Percentiles rank a stretch among this genome's conserved stretches.
These are phyloP conservation scores for Penicillium sp. DNA, from an alignment of 2,329 filamentous ascomycete species.

Conservation along the genomic window DNA sequence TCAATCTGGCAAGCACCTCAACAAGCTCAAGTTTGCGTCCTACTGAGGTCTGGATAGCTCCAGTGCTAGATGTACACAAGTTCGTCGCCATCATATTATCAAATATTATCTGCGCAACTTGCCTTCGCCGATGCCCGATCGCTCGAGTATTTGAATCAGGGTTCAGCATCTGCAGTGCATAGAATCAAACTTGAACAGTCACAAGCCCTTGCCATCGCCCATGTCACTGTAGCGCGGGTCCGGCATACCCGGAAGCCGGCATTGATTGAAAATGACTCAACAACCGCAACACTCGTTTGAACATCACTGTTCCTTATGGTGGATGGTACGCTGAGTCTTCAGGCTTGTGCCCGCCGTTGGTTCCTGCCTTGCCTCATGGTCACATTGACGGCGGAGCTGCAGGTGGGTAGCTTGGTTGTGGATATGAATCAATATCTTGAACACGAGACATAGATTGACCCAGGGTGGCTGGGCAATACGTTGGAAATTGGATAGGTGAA, in stretches of 20 bases:
- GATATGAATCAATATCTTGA: neutral
- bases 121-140: no score
- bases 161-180: slow-evolving; percentile 8
- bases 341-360: neutral
- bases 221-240: neutral
- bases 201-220: neutral
- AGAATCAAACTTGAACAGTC: slow-evolving; percentile 10
- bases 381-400: neutral
- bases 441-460: neutral
- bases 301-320: no score
- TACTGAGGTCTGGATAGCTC: neutral
- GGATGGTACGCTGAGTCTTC: neutral
- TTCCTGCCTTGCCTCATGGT: slow-evolving; percentile 3
- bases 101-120: slow-evolving; percentile 7
- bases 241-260: neutral
- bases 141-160: no score
- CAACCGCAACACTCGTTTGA: neutral
- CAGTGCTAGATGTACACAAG: neutral
- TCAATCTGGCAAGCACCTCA: neutral
- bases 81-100: slow-evolving; percentile 1
- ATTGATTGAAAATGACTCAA: neutral
- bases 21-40: neutral
- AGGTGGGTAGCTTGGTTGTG: neutral
- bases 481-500: neutral
- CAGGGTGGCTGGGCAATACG: neutral